Conservation (phyloP, 805 yeast genomes). For the baker's yeast (Saccharomyces cerevisiae) region DNA sequence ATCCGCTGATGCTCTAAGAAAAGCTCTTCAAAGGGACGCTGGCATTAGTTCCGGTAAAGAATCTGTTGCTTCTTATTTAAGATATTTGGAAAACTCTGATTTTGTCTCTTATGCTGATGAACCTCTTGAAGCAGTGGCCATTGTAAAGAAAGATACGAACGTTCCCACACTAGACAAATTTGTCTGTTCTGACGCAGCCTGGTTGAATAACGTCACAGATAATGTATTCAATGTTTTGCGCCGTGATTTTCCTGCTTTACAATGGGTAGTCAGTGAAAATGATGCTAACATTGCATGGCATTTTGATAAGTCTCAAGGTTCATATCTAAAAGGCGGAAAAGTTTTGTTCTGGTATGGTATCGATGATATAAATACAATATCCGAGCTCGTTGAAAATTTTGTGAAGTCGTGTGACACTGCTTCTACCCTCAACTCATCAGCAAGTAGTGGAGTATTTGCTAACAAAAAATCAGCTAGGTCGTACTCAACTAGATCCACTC, state of each 20-base stretch:
- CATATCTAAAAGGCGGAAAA: slow-evolving; percentile 80
- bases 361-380: slow-evolving; percentile 49
- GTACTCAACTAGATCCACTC: slow-evolving; percentile 47
- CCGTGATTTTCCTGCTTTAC: slow-evolving; percentile 63
- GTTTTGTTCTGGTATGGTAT: slow-evolving; percentile 94
- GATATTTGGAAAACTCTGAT: slow-evolving; percentile 49
- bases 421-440: slow-evolving; percentile 28
- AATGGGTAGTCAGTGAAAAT: slow-evolving; percentile 86
- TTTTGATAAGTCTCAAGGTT: slow-evolving; percentile 89
- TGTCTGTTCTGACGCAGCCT: slow-evolving; percentile 79
- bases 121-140: slow-evolving; percentile 88
- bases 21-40: slow-evolving; percentile 68
- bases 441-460: slow-evolving; percentile 37
- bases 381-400: slow-evolving; percentile 54
- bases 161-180: slow-evolving; percentile 77
- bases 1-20: slow-evolving; percentile 68
- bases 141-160: slow-evolving; percentile 49
- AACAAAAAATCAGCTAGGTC: slow-evolving; percentile 44
- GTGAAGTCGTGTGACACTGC: slow-evolving; percentile 28
- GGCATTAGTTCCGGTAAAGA: slow-evolving; percentile 61
- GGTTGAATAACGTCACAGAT: slow-evolving; percentile 96
- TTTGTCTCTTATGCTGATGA: slow-evolving; percentile 90
- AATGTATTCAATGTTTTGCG: slow-evolving; percentile 78
- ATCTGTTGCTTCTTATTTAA: slow-evolving; percentile 76
- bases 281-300: slow-evolving; percentile 89